Percentiles rank a stretch among this genome's conserved stretches.
Conservation (phyloP, 2,329 filamentous ascomycete genomes). For the Penicillium brasilianum region DNA sequence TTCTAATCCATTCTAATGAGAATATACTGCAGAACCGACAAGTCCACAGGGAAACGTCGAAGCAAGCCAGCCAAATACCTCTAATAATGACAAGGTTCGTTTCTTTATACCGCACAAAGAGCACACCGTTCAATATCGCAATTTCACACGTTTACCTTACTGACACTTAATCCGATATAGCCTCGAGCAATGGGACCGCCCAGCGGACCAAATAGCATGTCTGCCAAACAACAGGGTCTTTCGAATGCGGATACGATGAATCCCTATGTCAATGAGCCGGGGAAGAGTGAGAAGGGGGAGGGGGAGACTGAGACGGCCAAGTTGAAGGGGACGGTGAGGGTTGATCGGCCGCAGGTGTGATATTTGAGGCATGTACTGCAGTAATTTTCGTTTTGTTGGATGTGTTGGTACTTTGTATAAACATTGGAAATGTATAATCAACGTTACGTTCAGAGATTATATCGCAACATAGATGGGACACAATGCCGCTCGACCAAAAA, state of each 20-base stretch:
- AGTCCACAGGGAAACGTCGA: background rate
- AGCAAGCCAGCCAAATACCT: background rate
- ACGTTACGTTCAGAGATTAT: no score
- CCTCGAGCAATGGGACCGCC: background rate
- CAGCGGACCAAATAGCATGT: background rate
- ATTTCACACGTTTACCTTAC: background rate
- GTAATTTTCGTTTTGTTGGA: no score
- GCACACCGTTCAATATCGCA: no score
- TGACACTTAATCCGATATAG: background rate
- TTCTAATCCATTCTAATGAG: no score
- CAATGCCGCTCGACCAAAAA: no score
- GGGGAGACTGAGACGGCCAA: background rate
- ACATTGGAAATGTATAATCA: background rate
- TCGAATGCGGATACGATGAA: background rate
- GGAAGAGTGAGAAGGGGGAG: conserved; percentile 2
- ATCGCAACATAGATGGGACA: no score
- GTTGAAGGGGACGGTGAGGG: background rate
- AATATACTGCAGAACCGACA: background rate
- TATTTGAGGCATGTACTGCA: no score
- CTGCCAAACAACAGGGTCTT: background rate
- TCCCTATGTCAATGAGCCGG: conserved; percentile 3
- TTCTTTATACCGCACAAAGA: no score
- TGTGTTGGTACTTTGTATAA: background rate
- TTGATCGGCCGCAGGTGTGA: background rate
- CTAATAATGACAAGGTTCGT: background rate